Conservation (phyloP, 192 early-diverging fungal species). For the Phlyctochytrium bullatum region DNA sequence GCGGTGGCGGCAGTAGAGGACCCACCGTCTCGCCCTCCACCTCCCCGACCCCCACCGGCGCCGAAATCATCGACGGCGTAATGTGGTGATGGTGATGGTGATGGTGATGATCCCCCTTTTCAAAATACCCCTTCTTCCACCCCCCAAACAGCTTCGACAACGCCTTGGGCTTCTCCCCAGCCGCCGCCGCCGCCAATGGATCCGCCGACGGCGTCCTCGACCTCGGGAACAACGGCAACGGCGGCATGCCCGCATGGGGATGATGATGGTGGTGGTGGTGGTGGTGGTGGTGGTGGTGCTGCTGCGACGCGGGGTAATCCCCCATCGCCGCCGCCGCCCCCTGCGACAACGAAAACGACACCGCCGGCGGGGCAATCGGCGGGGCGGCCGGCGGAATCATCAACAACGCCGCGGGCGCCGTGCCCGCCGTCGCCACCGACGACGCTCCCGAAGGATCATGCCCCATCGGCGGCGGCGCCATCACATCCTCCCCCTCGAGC, state of each 20-base stretch:
- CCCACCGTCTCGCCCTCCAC: not conserved
- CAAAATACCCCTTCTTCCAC: constrained; percentile 24
- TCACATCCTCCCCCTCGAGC: too few species aligned
- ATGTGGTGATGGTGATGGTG: too few species aligned
- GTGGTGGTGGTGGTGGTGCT: not conserved
- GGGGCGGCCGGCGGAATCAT: too few species aligned
- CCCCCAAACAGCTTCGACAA: constrained; percentile 25
- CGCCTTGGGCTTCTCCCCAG: constrained; percentile 8
- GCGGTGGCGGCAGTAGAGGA: not conserved
- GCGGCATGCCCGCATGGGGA: not conserved
- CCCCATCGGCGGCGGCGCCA: too few species aligned
- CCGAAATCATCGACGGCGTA: not conserved
- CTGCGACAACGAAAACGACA: too few species aligned
- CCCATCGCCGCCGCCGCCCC: too few species aligned
- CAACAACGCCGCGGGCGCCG: too few species aligned
- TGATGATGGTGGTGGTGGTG: not conserved
- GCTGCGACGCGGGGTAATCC: too few species aligned
- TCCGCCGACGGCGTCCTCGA: not conserved
- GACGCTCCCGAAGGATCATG: too few species aligned
- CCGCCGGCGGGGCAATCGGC: too few species aligned
- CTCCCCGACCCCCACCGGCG: not conserved
- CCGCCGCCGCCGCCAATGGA: not conserved
- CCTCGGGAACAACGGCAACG: not conserved
- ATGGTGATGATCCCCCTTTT: constrained; percentile 37
- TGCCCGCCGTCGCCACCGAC: too few species aligned